phyloP scores from a whole-genome alignment of 2,329 filamentous ascomycete species.

The Trichoderma polysporum region DNA sequence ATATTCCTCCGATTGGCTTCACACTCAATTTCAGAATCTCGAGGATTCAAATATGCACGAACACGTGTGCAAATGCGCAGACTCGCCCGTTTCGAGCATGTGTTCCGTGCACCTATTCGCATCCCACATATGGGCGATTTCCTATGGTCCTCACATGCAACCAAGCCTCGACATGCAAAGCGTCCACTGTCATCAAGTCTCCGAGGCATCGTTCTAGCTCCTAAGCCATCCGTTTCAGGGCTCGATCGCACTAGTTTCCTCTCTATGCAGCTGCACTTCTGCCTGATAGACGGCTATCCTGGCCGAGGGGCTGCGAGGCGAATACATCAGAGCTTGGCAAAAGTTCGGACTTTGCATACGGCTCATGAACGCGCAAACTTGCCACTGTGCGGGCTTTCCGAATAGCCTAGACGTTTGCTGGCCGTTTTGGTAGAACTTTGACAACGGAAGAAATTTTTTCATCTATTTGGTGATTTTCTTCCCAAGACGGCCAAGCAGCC shows the following conservation, averaged over 20 bases:
- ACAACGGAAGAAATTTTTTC: not conserved
- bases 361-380: not conserved
- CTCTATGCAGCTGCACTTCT: not conserved
- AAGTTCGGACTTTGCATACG: not conserved
- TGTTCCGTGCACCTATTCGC: not conserved
- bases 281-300: not conserved
- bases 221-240: not conserved
- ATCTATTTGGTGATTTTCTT: not conserved
- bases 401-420: not conserved
- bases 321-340: not conserved
- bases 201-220: not conserved
- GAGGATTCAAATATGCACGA: not conserved
- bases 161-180: not conserved
- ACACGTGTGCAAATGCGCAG: not conserved
- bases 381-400: slow-evolving; percentile 10
- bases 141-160: not conserved
- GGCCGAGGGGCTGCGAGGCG: not conserved
- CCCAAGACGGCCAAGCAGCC: not conserved
- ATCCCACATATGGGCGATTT: not conserved
- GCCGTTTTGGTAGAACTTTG: not conserved
- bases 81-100: not conserved
- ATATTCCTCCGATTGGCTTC: not conserved
- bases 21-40: not conserved
- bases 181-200: not conserved
- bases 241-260: not conserved